These are phyloP conservation scores for Linnemannia exigua DNA, from an alignment of 192 early-diverging fungal genomes.

Conservation along the genomic window DNA sequence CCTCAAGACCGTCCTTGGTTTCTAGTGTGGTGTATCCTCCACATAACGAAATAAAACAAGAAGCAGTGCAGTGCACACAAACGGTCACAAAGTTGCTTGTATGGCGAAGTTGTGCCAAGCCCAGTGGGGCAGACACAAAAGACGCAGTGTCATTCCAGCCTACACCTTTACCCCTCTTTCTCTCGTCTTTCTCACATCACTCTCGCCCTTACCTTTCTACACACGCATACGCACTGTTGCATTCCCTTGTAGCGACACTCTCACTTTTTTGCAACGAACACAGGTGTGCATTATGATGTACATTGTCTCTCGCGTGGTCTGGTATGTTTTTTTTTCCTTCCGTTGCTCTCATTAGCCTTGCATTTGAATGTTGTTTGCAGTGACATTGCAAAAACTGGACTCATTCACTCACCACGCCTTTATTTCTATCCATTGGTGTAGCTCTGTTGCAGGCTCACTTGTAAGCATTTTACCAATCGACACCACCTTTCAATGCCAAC, in stretches of 20 bases:
- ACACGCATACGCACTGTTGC: not conserved
- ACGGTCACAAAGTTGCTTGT: conserved; percentile 1
- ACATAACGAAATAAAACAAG: not conserved
- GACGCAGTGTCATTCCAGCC: not conserved
- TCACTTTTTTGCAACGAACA: not conserved
- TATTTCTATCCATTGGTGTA: not conserved
- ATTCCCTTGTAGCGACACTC: not conserved
- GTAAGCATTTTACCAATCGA: conserved; percentile 11
- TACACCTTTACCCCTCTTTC: not conserved
- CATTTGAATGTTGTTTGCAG: not conserved
- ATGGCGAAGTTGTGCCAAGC: not conserved
- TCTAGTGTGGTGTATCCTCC: conserved; percentile 2
- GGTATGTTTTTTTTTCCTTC: conserved; percentile 1
- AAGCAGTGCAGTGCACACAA: no score
- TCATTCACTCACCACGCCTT: not conserved
- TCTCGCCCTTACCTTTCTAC: not conserved
- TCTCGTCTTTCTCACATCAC: not conserved
- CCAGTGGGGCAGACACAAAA: not conserved
- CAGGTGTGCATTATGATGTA: conserved; percentile 19
- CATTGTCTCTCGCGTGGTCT: conserved; percentile 34
- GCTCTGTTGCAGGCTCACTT: conserved; percentile 39
- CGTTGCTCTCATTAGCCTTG: not conserved
- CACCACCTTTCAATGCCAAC: not conserved
- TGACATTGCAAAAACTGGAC: not conserved
- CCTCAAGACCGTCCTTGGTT: conserved; percentile 40